Evolutionary conservation across 495 filamentous ascomycete genomes (phyloP).

Genomic region (Penicillium angulare): DNA sequence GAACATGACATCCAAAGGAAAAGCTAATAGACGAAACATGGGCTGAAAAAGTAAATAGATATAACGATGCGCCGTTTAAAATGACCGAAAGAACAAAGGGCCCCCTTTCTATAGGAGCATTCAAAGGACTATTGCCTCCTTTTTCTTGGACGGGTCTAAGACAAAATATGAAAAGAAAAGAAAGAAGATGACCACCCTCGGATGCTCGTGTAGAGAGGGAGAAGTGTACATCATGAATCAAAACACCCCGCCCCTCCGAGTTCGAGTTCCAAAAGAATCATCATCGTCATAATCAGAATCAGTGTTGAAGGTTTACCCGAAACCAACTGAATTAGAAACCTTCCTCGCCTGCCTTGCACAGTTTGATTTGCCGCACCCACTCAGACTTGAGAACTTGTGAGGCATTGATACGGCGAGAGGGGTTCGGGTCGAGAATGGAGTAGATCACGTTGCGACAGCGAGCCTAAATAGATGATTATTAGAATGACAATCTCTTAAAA

Average conservation of each 20-base stretch:
- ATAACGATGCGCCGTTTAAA: conserved; percentile 24
- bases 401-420: conserved; percentile 83
- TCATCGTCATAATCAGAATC: not conserved
- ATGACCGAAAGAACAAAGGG: conserved; percentile 20
- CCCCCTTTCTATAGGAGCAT: conserved; percentile 33
- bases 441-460: conserved; percentile 99
- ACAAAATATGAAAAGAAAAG: too few relatives aligned
- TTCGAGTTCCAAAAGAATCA: not conserved
- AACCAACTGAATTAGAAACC: conserved; percentile 49
- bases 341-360: conserved; percentile 95
- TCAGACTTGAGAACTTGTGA: conserved; percentile 96
- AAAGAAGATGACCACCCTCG: conserved; percentile 29
- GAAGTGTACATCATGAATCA: conserved; percentile 8
- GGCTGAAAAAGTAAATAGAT: conserved; percentile 7
- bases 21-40: conserved; percentile 21
- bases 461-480: conserved; percentile 57
- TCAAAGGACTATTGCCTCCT: conserved; percentile 20
- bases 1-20: conserved; percentile 30
- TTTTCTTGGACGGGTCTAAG: conserved; percentile 28
- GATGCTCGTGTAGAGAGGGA: conserved; percentile 17
- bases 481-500: conserved; percentile 25
- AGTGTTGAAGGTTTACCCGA: not conserved
- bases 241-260: conserved; percentile 4
- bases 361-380: conserved; percentile 94
- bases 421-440: conserved; percentile 95